Evolutionary conservation across 176 grass and related monocot genomes (phyloP), one percentile per base, ranked within the genome.

Genomic region (Elaeis guineensis): DNA sequence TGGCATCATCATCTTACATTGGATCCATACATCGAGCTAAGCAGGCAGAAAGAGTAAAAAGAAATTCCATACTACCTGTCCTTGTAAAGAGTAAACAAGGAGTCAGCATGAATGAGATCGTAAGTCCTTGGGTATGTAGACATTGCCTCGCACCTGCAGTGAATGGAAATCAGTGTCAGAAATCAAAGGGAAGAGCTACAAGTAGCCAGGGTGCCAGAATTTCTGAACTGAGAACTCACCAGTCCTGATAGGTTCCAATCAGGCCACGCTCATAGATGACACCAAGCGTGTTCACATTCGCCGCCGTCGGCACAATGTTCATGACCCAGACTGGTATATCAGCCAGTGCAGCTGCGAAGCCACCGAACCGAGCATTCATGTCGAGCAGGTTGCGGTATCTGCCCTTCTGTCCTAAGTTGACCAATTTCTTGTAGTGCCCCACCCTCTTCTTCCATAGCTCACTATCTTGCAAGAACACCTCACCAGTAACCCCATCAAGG

Each of bases 311-410:
- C 16, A 86, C 74, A 21, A 81, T 67, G 69, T 81, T 86, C 77
- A 86, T 75, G 58, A 86, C 78, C 83, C 83, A 86, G 30, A 78
- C 78, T 0, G 78, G 78, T 8, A 81, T 58, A 8, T 78, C 74
- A 19, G 77, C 23, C 30, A 86, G 16, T 20, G 78, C 78, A 3
- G 78, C 69, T 0, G 83, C 78, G 19, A 86, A 86, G 2, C 83
- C 74, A 0, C 65, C 83, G 5, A 75, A 64, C 3, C 1, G 48
- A 5, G 83, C 78, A 55, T 81, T 86, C 83, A 86, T 86, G 69
- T 86, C 83, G 58, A 81, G 78, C 64, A 86, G 52, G 52, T 86
- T 86, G 7, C 83, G 73, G 59, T 81, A 78, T 16, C 78, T 66
- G 5, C 83, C 78, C 69, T 78, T 81, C 69, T 78, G 78, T 18